Percentiles rank a stretch among this genome's conserved stretches.
These are phyloP conservation scores for Sporothrix sp. DNA, from an alignment of 2,329 filamentous ascomycete genomes.

Conservation along the genomic window DNA sequence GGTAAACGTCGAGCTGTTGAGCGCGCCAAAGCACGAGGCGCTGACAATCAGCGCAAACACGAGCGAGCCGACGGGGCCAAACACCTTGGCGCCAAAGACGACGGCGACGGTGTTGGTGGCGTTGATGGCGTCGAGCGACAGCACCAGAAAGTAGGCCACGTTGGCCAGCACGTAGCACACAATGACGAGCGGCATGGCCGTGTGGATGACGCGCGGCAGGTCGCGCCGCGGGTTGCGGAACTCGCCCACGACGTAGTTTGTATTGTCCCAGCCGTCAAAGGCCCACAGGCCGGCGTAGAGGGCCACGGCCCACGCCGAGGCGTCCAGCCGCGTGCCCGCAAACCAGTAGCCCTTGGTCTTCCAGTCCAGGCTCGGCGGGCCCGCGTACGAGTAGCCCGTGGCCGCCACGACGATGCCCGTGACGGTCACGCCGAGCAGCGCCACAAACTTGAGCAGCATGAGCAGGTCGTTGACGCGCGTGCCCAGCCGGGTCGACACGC, in stretches of 20 bases:
- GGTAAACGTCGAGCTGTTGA: slow-evolving; percentile 93
- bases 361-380: slow-evolving; percentile 72
- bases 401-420: slow-evolving; percentile 81
- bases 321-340: slow-evolving; percentile 66
- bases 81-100: slow-evolving; percentile 81
- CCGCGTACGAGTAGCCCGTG: slow-evolving; percentile 70
- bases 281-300: slow-evolving; percentile 95
- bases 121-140: slow-evolving; percentile 72
- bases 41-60: slow-evolving; percentile 82
- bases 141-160: slow-evolving; percentile 85
- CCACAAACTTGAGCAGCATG: slow-evolving; percentile 95
- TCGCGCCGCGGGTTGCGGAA: slow-evolving; percentile 87
- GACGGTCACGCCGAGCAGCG: slow-evolving; percentile 74
- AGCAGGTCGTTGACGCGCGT: slow-evolving; percentile 83
- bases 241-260: slow-evolving; percentile 95
- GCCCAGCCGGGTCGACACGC: slow-evolving; percentile 78
- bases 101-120: slow-evolving; percentile 92
- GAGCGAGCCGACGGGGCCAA: slow-evolving; percentile 72
- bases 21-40: slow-evolving; percentile 83
- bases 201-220: slow-evolving; percentile 89
- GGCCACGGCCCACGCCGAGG: slow-evolving; percentile 84
- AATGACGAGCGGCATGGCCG: slow-evolving; percentile 91
- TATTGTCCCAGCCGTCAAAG: slow-evolving; percentile 98
- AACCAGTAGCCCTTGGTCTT: slow-evolving; percentile 85
- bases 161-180: slow-evolving; percentile 84